A percentile compares a stretch with the other conserved stretches of the same genome.
phyloP scores from a whole-genome alignment of 2,329 filamentous ascomycete species.

The Helotiales sp. region DNA sequence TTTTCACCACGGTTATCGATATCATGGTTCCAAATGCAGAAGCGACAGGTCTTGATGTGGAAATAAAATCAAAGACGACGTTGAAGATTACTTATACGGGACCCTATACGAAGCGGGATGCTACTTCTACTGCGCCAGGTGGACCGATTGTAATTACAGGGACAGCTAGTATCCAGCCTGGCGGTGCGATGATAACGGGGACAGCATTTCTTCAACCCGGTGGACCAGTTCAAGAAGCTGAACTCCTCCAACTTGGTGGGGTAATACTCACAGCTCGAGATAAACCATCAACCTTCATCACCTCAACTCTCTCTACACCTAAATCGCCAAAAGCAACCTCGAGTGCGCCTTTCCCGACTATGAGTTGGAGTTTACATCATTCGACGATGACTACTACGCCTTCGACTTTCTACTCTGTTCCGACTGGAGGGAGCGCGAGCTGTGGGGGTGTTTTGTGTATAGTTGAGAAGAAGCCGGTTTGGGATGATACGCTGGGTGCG shows the following conservation, averaged over 20 bases:
- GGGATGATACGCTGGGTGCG: neutral
- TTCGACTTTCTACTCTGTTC: no score
- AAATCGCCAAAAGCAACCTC: neutral
- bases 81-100: neutral
- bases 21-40: no score
- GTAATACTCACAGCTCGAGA: neutral
- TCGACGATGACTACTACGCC: neutral
- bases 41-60: neutral
- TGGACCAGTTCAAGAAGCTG: neutral
- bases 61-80: neutral
- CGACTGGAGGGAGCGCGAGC: neutral
- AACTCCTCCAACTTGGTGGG: constrained; percentile 4
- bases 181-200: neutral
- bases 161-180: neutral
- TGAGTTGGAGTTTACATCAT: neutral
- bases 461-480: constrained; percentile 14
- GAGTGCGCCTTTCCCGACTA: neutral
- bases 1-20: no score
- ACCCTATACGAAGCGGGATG: neutral
- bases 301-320: neutral
- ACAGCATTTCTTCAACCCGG: constrained; percentile 10
- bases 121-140: neutral
- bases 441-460: constrained; percentile 21
- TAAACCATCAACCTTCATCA: neutral
- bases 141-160: constrained; percentile 3